Conservation (phyloP, 306 rosid genomes). For the Pachyrhizus erosus region DNA sequence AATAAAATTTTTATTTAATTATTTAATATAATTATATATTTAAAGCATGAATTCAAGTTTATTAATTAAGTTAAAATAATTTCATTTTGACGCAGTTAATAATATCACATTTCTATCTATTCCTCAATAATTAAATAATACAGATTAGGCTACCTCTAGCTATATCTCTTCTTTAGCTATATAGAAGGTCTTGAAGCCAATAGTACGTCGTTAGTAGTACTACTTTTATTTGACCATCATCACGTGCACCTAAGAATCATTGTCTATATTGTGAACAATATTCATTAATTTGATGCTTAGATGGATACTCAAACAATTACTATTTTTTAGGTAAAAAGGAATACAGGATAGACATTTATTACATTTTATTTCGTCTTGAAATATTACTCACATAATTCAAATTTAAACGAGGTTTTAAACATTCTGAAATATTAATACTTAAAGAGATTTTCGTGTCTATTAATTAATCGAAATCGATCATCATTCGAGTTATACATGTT, state of each 20-base stretch:
- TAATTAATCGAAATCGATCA: background rate
- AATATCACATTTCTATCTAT: background rate
- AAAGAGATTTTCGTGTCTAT: background rate
- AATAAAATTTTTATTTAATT: too few relatives aligned
- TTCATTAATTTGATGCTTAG: background rate
- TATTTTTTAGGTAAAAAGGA: background rate
- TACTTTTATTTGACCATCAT: constrained; percentile 47
- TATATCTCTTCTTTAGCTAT: background rate
- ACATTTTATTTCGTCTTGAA: background rate
- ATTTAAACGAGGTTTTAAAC: background rate
- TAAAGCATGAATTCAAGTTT: too few relatives aligned
- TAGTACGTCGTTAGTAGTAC: background rate
- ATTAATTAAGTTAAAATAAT: too few relatives aligned
- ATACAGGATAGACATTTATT: background rate
- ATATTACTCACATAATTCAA: background rate
- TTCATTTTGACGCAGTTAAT: too few relatives aligned
- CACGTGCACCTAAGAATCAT: constrained; percentile 48
- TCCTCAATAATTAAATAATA: background rate
- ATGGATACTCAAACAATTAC: background rate
- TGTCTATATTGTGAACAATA: background rate
- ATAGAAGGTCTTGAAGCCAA: background rate
- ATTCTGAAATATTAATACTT: background rate
- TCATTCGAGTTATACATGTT: background rate
- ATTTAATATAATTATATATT: too few relatives aligned
- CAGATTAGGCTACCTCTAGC: background rate